Conservation (phyloP, 2,329 filamentous ascomycete species). For the Nannizzia gypsea region DNA sequence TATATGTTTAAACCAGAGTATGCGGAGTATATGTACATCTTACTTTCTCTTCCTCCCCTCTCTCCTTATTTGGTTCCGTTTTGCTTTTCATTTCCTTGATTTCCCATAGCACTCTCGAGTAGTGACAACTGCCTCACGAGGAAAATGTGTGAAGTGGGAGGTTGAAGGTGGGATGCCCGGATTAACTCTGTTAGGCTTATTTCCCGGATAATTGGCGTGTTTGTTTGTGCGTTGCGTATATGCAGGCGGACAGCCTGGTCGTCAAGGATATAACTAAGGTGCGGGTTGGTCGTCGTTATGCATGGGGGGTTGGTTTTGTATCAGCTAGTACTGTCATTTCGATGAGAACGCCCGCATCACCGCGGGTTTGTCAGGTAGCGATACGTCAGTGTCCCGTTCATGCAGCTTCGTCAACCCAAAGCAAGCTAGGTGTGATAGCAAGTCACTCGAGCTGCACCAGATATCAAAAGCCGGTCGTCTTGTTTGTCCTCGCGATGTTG, state of each 20-base stretch:
- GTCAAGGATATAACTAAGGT: slow-evolving; percentile 1
- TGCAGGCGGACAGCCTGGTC: background rate
- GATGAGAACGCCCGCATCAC: background rate
- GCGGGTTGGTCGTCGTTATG: background rate
- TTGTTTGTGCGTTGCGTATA: background rate
- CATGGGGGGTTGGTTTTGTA: background rate
- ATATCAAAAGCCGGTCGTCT: too few species aligned
- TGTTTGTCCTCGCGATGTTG: background rate
- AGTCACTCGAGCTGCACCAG: background rate
- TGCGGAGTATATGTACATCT: background rate
- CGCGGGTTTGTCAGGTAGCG: background rate
- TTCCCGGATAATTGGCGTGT: background rate
- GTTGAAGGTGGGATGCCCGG: background rate
- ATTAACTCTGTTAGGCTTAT: background rate
- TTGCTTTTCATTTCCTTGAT: too few species aligned
- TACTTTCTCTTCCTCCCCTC: background rate
- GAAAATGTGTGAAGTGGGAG: background rate
- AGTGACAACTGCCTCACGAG: background rate
- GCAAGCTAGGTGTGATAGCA: background rate
- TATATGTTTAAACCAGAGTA: background rate
- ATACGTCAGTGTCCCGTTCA: background rate
- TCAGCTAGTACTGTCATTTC: background rate
- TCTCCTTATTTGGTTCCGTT: background rate
- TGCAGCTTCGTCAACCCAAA: background rate
- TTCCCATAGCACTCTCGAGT: background rate